Evolutionary conservation across 1,284 basidiomycete species (phyloP).

Genomic region (Ceratobasidium sp.): DNA sequence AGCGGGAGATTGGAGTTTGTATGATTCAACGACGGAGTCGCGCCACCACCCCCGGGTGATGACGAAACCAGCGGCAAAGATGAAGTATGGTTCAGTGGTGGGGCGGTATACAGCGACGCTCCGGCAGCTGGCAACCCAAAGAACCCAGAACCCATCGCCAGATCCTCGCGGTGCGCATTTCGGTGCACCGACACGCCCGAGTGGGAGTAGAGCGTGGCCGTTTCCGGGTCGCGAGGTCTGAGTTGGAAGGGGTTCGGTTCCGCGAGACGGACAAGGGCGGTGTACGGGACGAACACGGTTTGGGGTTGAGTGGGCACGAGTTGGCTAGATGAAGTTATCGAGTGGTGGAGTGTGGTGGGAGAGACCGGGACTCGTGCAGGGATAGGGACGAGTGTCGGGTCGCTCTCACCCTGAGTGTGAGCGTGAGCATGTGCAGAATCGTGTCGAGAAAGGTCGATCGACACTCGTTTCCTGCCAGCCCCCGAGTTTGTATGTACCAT

Average conservation of each 20-base stretch:
- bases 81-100: slow-evolving; percentile 16
- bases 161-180: slow-evolving; percentile 29
- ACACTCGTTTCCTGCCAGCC: slow-evolving; percentile 32
- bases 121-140: slow-evolving; percentile 14
- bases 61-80: slow-evolving; percentile 21
- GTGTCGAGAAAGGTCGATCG: slow-evolving; percentile 12
- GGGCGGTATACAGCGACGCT: slow-evolving; percentile 10
- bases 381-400: neutral
- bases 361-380: slow-evolving; percentile 9
- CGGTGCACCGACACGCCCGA: slow-evolving; percentile 34
- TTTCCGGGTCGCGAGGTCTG: slow-evolving; percentile 24
- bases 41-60: neutral
- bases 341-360: neutral
- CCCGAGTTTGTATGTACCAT: slow-evolving; percentile 18
- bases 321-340: neutral
- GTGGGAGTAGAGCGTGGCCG: slow-evolving; percentile 33
- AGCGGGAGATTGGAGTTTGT: slow-evolving; percentile 33
- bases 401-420: slow-evolving; percentile 6
- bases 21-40: slow-evolving; percentile 19
- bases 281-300: slow-evolving; percentile 22
- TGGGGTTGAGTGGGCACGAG: neutral
- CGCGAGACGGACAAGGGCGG: slow-evolving; percentile 31
- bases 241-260: slow-evolving; percentile 31
- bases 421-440: neutral
- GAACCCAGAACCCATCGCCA: slow-evolving; percentile 37